A percentile compares a stretch with the other conserved stretches of the same genome.
phyloP scores from a whole-genome alignment of 1,284 basidiomycete species.

The Austropuccinia psidii region DNA sequence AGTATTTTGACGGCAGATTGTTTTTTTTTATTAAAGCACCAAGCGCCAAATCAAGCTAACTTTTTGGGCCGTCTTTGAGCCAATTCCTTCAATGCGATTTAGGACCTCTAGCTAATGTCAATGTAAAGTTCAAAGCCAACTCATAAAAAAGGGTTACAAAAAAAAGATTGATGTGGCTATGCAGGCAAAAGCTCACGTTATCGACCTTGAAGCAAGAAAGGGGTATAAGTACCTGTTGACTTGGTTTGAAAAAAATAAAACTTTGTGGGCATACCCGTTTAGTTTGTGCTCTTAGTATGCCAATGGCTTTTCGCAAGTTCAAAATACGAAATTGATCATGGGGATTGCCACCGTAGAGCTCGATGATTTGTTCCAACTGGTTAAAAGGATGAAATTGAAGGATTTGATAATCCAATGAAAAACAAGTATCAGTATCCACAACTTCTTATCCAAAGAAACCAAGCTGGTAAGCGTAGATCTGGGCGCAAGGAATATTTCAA shows the following conservation, averaged over 20 bases:
- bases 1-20: background rate
- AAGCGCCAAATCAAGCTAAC: background rate
- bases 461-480: too few species aligned
- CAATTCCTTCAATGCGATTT: constrained; percentile 11
- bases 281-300: background rate
- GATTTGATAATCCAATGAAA: too few species aligned
- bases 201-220: too few species aligned
- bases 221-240: too few species aligned
- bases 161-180: too few species aligned
- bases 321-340: constrained; percentile 11
- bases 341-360: background rate
- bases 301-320: background rate
- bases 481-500: too few species aligned
- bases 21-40: background rate
- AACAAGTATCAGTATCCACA: too few species aligned
- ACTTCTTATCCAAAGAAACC: too few species aligned
- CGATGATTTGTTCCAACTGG: constrained; percentile 18
- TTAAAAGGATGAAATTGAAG: too few species aligned
- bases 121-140: background rate
- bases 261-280: constrained; percentile 17
- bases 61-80: constrained; percentile 5
- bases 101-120: background rate
- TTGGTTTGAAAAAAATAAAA: too few species aligned
- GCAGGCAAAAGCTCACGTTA: too few species aligned
- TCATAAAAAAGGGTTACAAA: background rate